These are phyloP conservation scores for Coemansia sp. DNA, from an alignment of 192 early-diverging fungal species.

Conservation along the genomic window DNA sequence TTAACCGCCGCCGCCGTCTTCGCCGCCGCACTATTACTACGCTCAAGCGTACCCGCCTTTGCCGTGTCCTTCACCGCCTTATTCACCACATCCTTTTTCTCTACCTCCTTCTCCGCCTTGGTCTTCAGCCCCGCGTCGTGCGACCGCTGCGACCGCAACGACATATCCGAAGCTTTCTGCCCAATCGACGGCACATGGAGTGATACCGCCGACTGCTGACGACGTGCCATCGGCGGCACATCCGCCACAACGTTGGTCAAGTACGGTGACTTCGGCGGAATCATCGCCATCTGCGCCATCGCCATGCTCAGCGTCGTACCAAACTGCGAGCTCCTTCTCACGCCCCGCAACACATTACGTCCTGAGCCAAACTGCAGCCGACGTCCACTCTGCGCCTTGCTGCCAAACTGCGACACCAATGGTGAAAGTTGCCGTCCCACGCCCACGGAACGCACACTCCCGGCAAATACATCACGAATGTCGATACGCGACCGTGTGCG, in stretches of 20 bases:
- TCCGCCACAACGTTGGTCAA: slow-evolving; percentile 27
- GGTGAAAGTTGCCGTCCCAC: slow-evolving; percentile 25
- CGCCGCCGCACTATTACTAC: slow-evolving; percentile 52
- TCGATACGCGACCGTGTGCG: slow-evolving; percentile 39
- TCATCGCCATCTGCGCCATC: slow-evolving; percentile 47
- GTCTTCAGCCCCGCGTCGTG: slow-evolving; percentile 12
- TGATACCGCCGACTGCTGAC: slow-evolving; percentile 7
- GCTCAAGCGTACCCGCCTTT: slow-evolving; percentile 3
- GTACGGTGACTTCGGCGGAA: slow-evolving; percentile 48
- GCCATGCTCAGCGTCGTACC: slow-evolving; percentile 44
- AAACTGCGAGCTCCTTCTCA: slow-evolving; percentile 14
- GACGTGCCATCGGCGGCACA: slow-evolving; percentile 1
- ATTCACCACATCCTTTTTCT: no score
- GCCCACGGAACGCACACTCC: slow-evolving; percentile 8
- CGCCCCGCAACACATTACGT: neutral
- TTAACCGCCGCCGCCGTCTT: slow-evolving; percentile 44
- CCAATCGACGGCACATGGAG: neutral
- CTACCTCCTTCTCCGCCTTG: neutral
- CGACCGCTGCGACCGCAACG: slow-evolving; percentile 24
- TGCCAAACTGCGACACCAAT: slow-evolving; percentile 20
- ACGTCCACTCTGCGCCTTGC: slow-evolving; percentile 8
- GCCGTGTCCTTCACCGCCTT: no score
- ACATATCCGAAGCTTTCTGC: slow-evolving; percentile 3
- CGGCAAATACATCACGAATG: slow-evolving; percentile 49
- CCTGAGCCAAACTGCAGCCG: no score